Evolutionary conservation across 768 basidiomycete species (phyloP).

Genomic region (Boletus tomentosulus): DNA sequence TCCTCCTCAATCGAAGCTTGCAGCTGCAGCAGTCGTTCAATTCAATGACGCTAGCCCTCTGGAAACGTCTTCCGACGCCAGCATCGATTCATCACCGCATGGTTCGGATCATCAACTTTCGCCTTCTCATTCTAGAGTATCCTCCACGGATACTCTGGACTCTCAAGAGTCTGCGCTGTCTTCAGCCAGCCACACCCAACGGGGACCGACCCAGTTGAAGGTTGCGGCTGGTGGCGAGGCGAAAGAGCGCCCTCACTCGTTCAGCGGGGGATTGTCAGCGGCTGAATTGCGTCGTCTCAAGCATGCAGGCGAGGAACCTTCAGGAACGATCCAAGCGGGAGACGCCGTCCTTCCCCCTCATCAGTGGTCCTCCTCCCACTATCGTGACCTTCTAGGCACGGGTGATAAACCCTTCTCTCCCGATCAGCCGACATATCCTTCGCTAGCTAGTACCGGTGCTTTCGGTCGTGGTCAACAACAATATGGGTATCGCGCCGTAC

Average conservation of each 20-base stretch:
- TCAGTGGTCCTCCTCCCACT: conserved; percentile 49
- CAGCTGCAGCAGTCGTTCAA: conserved; percentile 49
- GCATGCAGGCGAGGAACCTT: conserved; percentile 52
- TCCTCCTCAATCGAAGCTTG: conserved; percentile 61
- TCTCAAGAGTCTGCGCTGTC: conserved; percentile 55
- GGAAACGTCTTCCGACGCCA: conserved; percentile 67
- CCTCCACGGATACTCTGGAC: conserved; percentile 72
- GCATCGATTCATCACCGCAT: conserved; percentile 70
- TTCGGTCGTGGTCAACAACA: conserved; percentile 51
- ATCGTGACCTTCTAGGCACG: conserved; percentile 40
- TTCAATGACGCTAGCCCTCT: conserved; percentile 66
- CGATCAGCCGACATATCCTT: conserved; percentile 58
- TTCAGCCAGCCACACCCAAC: conserved; percentile 52
- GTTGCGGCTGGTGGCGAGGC: conserved; percentile 48
- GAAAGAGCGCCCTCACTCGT: conserved; percentile 78
- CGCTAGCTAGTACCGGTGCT: conserved; percentile 47
- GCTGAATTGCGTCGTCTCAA: conserved; percentile 75
- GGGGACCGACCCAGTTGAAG: conserved; percentile 53
- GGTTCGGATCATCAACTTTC: conserved; percentile 61
- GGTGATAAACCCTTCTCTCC: conserved; percentile 41
- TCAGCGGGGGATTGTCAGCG: conserved; percentile 70
- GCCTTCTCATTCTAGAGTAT: conserved; percentile 74
- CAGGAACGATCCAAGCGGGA: conserved; percentile 30
- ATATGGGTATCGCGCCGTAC: conserved; percentile 47
- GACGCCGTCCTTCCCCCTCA: conserved; percentile 39